Evolutionary conservation across 805 yeast species (phyloP).

Genomic region (Ogataea paradorogensis): DNA sequence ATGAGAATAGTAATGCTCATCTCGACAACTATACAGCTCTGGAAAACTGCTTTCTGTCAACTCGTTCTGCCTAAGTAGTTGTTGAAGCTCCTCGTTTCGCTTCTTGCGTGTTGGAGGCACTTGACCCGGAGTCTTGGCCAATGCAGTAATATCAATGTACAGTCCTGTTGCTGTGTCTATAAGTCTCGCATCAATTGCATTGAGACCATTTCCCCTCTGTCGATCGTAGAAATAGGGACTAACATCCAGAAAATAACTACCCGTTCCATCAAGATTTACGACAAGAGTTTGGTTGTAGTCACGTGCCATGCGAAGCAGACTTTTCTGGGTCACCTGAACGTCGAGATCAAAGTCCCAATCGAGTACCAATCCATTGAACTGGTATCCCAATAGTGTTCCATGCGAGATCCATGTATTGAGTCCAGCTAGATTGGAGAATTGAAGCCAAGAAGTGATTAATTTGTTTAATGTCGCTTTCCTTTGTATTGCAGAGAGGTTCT

Average conservation of each 20-base stretch:
- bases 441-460: conserved; percentile 51
- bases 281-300: conserved; percentile 49
- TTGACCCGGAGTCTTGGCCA: conserved; percentile 23
- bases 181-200: conserved; percentile 54
- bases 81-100: conserved; percentile 16
- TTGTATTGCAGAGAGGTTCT: conserved; percentile 20
- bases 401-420: conserved; percentile 60
- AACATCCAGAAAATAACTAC: conserved; percentile 33
- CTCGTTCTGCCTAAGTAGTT: conserved; percentile 16
- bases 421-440: conserved; percentile 42
- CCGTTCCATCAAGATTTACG: conserved; percentile 39
- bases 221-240: conserved; percentile 35
- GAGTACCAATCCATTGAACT: conserved; percentile 54
- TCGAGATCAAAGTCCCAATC: conserved; percentile 66
- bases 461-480: conserved; percentile 40
- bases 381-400: conserved; percentile 62
- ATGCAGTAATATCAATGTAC: conserved; percentile 44
- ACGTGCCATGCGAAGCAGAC: conserved; percentile 42
- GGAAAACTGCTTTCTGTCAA: conserved; percentile 10
- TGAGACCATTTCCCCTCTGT: conserved; percentile 43
- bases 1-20: conserved; percentile 50
- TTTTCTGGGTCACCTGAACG: conserved; percentile 54
- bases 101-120: conserved; percentile 6
- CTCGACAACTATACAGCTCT: conserved; percentile 44
- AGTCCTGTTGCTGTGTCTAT: conserved; percentile 49